These are phyloP conservation scores for Sambucus nigra DNA, from an alignment of 129 eudicot species.

Conservation along the genomic window DNA sequence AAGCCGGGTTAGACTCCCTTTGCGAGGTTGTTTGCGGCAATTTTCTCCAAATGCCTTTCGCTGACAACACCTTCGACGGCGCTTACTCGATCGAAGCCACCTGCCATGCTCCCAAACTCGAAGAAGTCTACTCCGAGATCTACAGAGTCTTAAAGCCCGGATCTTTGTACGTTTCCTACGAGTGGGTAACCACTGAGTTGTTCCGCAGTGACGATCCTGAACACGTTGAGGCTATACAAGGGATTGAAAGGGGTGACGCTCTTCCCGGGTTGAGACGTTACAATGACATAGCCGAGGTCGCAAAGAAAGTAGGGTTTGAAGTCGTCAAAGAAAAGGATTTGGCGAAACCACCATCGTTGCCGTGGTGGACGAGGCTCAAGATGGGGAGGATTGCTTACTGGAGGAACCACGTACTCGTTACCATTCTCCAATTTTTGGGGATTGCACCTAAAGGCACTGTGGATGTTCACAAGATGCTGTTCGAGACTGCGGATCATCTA, in stretches of 20 bases:
- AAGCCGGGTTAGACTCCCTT: slow-evolving; percentile 57
- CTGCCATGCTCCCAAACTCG: slow-evolving; percentile 84
- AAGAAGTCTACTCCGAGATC: slow-evolving; percentile 75
- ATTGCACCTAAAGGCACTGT: slow-evolving; percentile 80
- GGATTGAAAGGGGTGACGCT: slow-evolving; percentile 90
- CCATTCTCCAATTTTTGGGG: slow-evolving; percentile 54
- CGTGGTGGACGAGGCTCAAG: slow-evolving; percentile 93
- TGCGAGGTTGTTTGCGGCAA: slow-evolving; percentile 93
- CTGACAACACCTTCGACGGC: slow-evolving; percentile 57
- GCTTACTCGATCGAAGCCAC: slow-evolving; percentile 95
- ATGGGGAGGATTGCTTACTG: slow-evolving; percentile 93
- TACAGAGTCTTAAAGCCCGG: slow-evolving; percentile 87
- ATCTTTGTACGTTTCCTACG: slow-evolving; percentile 58
- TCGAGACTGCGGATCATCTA: slow-evolving; percentile 72
- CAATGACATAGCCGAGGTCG: slow-evolving; percentile 51
- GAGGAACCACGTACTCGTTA: slow-evolving; percentile 79
- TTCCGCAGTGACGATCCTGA: slow-evolving; percentile 43
- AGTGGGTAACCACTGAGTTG: slow-evolving; percentile 82
- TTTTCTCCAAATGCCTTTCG: slow-evolving; percentile 83
- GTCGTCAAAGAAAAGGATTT: slow-evolving; percentile 70
- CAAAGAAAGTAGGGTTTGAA: slow-evolving; percentile 81
- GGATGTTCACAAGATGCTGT: slow-evolving; percentile 93
- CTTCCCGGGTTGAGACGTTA: slow-evolving; percentile 73
- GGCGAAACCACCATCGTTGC: slow-evolving; percentile 71
- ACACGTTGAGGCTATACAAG: slow-evolving; percentile 76